Conservation (phyloP, 768 basidiomycete species). For the Nidula microcarpa region DNA sequence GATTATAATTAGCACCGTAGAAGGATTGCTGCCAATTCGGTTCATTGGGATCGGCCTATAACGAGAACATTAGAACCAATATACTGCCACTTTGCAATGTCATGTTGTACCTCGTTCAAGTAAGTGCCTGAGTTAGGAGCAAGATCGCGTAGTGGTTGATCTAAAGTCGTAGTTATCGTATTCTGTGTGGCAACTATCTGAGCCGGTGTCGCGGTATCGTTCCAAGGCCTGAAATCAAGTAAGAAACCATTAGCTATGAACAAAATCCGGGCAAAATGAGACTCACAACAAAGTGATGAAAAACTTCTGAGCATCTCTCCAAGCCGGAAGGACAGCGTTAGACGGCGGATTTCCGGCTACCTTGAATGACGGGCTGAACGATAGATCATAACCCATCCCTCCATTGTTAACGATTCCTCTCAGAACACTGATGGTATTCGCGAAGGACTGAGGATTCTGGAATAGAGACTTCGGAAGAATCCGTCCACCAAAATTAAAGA, state of each 20-base stretch:
- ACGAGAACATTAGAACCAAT: not conserved
- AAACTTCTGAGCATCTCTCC: constrained; percentile 8
- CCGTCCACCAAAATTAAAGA: not conserved
- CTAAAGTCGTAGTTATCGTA: no score
- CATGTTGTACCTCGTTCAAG: constrained; percentile 8
- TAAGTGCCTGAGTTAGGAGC: constrained; percentile 12
- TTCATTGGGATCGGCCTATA: constrained; percentile 11
- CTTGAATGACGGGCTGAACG: not conserved
- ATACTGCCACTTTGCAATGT: not conserved
- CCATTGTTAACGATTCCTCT: not conserved
- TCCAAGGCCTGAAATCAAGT: no score
- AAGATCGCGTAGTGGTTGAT: not conserved
- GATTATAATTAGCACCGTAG: constrained; percentile 11
- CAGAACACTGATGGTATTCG: not conserved
- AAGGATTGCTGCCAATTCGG: constrained; percentile 12
- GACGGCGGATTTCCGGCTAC: constrained; percentile 1
- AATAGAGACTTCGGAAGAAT: not conserved
- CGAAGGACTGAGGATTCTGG: not conserved
- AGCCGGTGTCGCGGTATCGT: no score
- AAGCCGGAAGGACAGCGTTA: constrained; percentile 12
- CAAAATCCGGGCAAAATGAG: no score
- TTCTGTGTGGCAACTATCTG: no score
- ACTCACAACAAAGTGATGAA: not conserved
- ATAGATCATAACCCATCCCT: not conserved
- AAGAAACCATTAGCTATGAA: no score